Evolutionary conservation across 139 green algal genomes (phyloP), one percentile per base, ranked within the genome.

Genomic region (Chlorella sorokiniana): DNA sequence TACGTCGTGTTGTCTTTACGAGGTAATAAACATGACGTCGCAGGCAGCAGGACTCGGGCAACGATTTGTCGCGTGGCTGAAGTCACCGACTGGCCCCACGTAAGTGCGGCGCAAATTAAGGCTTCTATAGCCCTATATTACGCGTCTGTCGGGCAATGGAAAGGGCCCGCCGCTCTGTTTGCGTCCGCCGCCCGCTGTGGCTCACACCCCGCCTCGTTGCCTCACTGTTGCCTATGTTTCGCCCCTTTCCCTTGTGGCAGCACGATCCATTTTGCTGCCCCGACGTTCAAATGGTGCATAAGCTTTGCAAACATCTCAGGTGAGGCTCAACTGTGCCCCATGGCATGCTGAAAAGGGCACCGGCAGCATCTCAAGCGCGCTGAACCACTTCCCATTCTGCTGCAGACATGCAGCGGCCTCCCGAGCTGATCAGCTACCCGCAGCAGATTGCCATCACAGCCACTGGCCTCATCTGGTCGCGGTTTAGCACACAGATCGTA

Each of bases 281-380:
- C 96, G 10, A 98, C 96, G 0, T 99, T 99, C 84, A 99, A 99
- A 81, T 99, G 96, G 97, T 94, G 92, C 52, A 98, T 99, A 76
- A 94, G 81, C 38, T 72, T 98, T 1, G 97, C 97, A 7, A 99
- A 99, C 85, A 93, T 99, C 45, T 92, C 95, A 18, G 97, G 99
- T 84, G 93, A 16, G 65, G 16, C 22, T 48, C n/a, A 7, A 5
- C 4, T 23, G 54, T n/a, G n/a, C n/a, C n/a, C n/a, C n/a, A n/a
- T n/a, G n/a, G n/a, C n/a, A n/a, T n/a, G n/a, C n/a, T n/a, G n/a
- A n/a, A n/a, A n/a, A n/a, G n/a, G n/a, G n/a, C n/a, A n/a, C n/a
- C n/a, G n/a, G n/a, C n/a, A n/a, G n/a, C n/a, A n/a, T n/a, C n/a
- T n/a, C n/a, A n/a, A n/a, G n/a, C n/a, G n/a, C n/a, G n/a, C n/a